These are phyloP conservation scores for Gigaspora rosea DNA, from an alignment of 192 early-diverging fungal genomes.

Conservation along the genomic window DNA sequence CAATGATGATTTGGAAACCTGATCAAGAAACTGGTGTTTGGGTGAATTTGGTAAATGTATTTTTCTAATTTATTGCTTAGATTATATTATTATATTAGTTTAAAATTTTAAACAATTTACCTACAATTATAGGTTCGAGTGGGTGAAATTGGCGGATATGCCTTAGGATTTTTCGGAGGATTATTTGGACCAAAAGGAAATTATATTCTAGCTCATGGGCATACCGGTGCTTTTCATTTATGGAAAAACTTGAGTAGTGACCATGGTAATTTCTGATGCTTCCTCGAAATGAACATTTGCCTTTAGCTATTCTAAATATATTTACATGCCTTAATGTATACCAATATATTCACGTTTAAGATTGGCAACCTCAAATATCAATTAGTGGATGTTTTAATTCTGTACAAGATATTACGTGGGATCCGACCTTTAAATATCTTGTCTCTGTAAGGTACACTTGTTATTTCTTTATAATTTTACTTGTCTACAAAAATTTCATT, in stretches of 20 bases:
- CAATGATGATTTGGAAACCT: slow-evolving; percentile 88
- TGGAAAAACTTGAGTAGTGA: slow-evolving; percentile 63
- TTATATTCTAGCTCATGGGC: slow-evolving; percentile 73
- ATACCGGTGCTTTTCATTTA: slow-evolving; percentile 81
- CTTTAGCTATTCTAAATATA: background rate
- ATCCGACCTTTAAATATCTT: slow-evolving; percentile 70
- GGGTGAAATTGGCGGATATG: slow-evolving; percentile 84
- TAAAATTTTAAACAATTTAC: no score
- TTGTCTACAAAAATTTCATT: background rate
- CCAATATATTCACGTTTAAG: background rate
- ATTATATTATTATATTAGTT: no score
- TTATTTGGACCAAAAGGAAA: slow-evolving; percentile 66
- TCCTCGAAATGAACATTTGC: background rate
- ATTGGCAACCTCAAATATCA: slow-evolving; percentile 73
- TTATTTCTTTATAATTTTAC: background rate
- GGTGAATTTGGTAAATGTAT: slow-evolving; percentile 67
- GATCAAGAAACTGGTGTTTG: slow-evolving; percentile 80
- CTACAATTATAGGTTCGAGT: slow-evolving; percentile 59
- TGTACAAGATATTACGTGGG: slow-evolving; percentile 85
- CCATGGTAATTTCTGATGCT: slow-evolving; percentile 27
- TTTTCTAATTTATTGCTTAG: no score
- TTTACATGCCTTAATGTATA: background rate
- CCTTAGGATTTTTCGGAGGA: slow-evolving; percentile 82
- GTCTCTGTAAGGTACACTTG: slow-evolving; percentile 64
- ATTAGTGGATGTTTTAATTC: slow-evolving; percentile 81